These are phyloP conservation scores for Rehmannia glutinosa DNA, from an alignment of 257 asterid genomes.

Conservation along the genomic window DNA sequence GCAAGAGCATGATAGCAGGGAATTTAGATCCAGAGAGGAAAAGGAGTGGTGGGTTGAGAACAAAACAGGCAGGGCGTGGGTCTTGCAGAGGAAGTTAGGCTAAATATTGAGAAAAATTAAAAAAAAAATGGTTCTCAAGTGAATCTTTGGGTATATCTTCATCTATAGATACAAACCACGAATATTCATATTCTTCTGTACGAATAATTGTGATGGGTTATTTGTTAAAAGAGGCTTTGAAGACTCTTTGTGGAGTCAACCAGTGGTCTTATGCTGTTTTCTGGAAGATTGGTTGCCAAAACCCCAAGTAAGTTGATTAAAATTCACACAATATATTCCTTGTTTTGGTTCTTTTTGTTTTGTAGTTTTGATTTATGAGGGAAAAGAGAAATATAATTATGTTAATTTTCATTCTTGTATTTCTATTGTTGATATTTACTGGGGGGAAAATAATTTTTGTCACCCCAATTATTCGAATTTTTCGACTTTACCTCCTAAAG, in stretches of 20 bases:
- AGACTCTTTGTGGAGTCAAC: slow-evolving; percentile 73
- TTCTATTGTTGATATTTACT: not conserved
- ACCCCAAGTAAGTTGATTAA: slow-evolving; percentile 56
- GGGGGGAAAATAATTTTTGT: too few species aligned
- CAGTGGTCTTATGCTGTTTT: slow-evolving; percentile 83
- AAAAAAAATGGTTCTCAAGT: not conserved
- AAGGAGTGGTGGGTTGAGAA: slow-evolving; percentile 79
- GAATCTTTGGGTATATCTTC: slow-evolving; percentile 19
- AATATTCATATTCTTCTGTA: slow-evolving; percentile 15
- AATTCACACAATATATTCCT: not conserved
- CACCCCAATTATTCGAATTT: too few species aligned
- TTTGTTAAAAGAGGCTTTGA: slow-evolving; percentile 70
- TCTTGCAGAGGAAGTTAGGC: slow-evolving; percentile 86
- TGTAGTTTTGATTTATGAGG: not conserved
- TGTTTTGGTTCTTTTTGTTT: not conserved
- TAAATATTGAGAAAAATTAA: not conserved
- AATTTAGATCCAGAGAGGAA: slow-evolving; percentile 72
- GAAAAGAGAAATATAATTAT: not conserved
- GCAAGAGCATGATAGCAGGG: slow-evolving; percentile 34
- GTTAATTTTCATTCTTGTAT: not conserved
- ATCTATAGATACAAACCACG: slow-evolving; percentile 12
- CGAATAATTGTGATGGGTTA: slow-evolving; percentile 47
- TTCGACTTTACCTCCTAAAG: too few species aligned
- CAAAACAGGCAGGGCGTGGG: slow-evolving; percentile 82
- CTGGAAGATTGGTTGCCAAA: slow-evolving; percentile 71